Conservation (phyloP, 2,329 filamentous ascomycete species). For the Corynespora cassiicola region DNA sequence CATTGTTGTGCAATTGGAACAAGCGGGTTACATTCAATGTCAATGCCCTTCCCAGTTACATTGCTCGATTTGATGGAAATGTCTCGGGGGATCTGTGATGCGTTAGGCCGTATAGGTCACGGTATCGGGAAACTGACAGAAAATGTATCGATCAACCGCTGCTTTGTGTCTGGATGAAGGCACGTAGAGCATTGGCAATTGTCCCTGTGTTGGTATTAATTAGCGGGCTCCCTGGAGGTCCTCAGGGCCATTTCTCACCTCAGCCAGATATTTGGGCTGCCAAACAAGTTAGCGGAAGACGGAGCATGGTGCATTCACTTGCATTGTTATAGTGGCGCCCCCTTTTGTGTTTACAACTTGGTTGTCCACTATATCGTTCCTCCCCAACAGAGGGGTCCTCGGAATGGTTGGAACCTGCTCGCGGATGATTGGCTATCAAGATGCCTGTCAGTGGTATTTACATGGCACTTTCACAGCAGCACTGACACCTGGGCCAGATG, state of each 20-base stretch:
- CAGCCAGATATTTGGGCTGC: conserved; percentile 49
- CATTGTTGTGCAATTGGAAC: conserved; percentile 8
- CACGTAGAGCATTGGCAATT: conserved; percentile 74
- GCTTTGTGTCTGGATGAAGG: conserved; percentile 73
- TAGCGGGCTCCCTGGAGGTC: too few species aligned
- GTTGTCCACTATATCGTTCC: too few species aligned
- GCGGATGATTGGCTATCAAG: too few species aligned
- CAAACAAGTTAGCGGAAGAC: too few species aligned
- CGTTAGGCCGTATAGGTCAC: conserved; percentile 1
- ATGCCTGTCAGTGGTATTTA: too few species aligned
- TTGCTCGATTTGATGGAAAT: conserved; percentile 27
- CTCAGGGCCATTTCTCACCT: conserved; percentile 31
- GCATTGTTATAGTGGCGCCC: too few species aligned
- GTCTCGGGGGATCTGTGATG: conserved; percentile 32
- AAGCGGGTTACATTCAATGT: conserved; percentile 31
- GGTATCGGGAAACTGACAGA: conserved; percentile 53
- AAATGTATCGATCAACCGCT: conserved; percentile 73
- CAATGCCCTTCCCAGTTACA: conserved; percentile 15
- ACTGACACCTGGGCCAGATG: too few species aligned
- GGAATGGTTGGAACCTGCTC: too few species aligned
- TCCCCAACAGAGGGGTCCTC: too few species aligned
- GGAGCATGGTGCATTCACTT: too few species aligned
- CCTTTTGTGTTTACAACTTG: too few species aligned
- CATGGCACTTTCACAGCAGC: too few species aligned
- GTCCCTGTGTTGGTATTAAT: conserved; percentile 59